Evolutionary conservation across 805 yeast species (phyloP).

Genomic region (Metschnikowia dekortorum): DNA sequence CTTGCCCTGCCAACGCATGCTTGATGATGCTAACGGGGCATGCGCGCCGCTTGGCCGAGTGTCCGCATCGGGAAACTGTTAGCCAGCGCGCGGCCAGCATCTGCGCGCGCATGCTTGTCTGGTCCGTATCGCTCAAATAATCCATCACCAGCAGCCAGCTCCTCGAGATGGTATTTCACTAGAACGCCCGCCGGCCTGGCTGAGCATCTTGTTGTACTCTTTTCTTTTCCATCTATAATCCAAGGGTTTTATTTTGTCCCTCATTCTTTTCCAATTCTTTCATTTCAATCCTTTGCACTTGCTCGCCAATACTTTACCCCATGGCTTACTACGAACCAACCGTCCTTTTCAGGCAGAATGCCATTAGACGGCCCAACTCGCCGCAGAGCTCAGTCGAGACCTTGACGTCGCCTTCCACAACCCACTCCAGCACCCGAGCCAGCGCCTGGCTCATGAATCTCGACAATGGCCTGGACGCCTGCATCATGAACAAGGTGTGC

Average conservation of each 20-base stretch:
- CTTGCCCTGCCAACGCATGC: background rate
- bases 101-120: slow-evolving; percentile 1
- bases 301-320: background rate
- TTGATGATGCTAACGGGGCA: background rate
- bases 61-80: background rate
- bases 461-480: slow-evolving; percentile 24
- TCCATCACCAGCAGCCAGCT: slow-evolving; percentile 3
- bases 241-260: background rate
- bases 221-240: background rate
- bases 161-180: background rate
- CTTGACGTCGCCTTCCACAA: background rate
- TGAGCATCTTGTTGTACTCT: background rate
- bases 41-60: background rate
- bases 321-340: slow-evolving; percentile 37
- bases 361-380: slow-evolving; percentile 20
- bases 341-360: slow-evolving; percentile 38
- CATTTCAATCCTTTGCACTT: no score
- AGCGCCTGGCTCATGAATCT: slow-evolving; percentile 29
- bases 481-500: slow-evolving; percentile 40
- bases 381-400: background rate
- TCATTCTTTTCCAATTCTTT: background rate
- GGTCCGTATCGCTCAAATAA: background rate
- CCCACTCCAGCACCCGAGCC: slow-evolving; percentile 4
- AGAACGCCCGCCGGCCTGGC: background rate
- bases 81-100: slow-evolving; percentile 4